These are phyloP conservation scores for Candida railenensis DNA, from an alignment of 805 yeast genomes.

Conservation along the genomic window DNA sequence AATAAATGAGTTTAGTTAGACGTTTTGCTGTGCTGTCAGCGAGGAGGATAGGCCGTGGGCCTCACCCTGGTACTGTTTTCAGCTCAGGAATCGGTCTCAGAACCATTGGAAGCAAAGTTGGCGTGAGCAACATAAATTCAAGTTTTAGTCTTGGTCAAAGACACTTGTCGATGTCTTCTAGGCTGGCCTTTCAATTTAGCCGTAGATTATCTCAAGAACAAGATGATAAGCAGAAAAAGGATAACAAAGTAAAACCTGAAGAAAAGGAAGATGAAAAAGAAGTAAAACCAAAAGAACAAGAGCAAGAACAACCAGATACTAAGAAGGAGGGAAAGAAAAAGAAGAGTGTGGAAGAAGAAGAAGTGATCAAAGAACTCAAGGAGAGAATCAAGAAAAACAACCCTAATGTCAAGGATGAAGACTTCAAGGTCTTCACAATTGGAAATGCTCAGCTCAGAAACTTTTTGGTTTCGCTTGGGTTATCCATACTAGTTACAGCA, in stretches of 20 bases:
- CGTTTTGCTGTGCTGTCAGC: too few relatives aligned
- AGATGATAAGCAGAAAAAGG: conserved; percentile 10
- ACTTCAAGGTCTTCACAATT: conserved; percentile 28
- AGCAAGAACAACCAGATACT: conserved; percentile 11
- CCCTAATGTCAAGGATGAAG: conserved; percentile 25
- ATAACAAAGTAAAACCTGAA: neutral
- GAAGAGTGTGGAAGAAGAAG: conserved; percentile 31
- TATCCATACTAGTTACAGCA: conserved; percentile 9
- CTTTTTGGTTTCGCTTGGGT: conserved; percentile 5
- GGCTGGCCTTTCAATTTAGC: neutral
- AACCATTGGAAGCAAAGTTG: neutral
- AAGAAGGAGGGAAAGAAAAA: conserved; percentile 14
- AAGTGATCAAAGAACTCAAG: conserved; percentile 34
- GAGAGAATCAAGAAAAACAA: conserved; percentile 27
- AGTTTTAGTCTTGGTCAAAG: neutral
- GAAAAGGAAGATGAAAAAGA: conserved; percentile 4
- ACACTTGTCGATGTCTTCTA: neutral
- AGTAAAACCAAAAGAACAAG: conserved; percentile 9
- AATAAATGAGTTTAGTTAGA: too few relatives aligned
- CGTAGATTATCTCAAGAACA: neutral
- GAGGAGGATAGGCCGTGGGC: too few relatives aligned
- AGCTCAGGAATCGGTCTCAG: neutral
- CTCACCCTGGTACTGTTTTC: too few relatives aligned
- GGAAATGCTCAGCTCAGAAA: conserved; percentile 6
- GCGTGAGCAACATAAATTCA: neutral